Evolutionary conservation across 208 protist species (phyloP), one percentile per base, ranked within the genome.

Genomic region (Lotmaria passim): DNA sequence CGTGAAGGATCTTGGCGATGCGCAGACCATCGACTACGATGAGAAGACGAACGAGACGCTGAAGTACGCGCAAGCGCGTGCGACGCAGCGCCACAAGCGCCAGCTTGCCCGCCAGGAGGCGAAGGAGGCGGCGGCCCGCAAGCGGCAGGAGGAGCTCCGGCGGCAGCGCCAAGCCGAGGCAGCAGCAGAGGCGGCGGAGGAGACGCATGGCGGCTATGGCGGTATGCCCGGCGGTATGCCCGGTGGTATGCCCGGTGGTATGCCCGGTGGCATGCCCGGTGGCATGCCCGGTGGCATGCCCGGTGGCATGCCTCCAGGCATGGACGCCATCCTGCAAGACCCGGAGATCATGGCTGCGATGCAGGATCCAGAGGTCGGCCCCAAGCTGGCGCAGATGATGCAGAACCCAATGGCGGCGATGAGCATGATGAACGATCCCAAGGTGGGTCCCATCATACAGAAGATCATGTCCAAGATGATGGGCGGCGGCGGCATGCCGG

Each of bases 1-100:
- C 26, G 72, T 87, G 48, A 83, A 82, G 38, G 87, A 91, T 57
- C 90, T 95, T 28, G 79, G 73, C 55, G 80, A 74, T 36, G 90
- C 87, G 2, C 85, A 95, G 73, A 60, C 65, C 1, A 79, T 95
- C 72, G 90, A 95, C 79, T 95, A 91, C 78, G 87, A 93, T 53
- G 86, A 88, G 24, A 62, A 51, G 24, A 83, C 63, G 1, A 74
- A 81, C 36, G 83, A 58, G 10, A 73, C 84, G 3, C 62, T 92
- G 3, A 75, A 79, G 60, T 75, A 86, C 51, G 90, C 85, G 36
- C 71, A 88, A 58, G 46, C 51, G 15, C 86, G 78, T 23, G 56
- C 67, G 23, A 83, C 61, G 31, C 39, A 47, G 23, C 83, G 81
- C 19, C 85, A 83, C 48, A 70, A 79, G 47, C 65, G 65, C 1